Percentiles rank a stretch among this genome's conserved stretches.
phyloP scores from a whole-genome alignment of 1,284 basidiomycete species.

The Malassezia sp. region DNA sequence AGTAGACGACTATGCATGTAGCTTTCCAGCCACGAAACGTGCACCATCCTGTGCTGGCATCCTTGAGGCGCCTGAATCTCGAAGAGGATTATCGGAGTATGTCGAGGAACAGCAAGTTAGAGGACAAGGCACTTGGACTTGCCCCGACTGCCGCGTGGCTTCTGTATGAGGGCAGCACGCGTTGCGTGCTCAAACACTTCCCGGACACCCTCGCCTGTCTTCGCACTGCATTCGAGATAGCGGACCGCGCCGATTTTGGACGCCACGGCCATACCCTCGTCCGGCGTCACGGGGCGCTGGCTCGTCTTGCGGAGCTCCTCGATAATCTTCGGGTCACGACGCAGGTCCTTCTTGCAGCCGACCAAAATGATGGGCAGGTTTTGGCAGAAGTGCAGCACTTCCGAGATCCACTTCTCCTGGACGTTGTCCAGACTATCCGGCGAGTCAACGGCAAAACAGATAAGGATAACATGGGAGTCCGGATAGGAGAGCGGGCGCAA shows the following conservation, averaged over 20 bases:
- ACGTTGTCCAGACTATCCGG: slow-evolving; percentile 88
- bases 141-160: slow-evolving; percentile 47
- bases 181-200: slow-evolving; percentile 87
- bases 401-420: slow-evolving; percentile 93
- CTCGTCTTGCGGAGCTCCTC: slow-evolving; percentile 46
- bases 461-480: slow-evolving; percentile 82
- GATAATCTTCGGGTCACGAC: slow-evolving; percentile 46
- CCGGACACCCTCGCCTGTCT: slow-evolving; percentile 74
- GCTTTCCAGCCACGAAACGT: too few species aligned
- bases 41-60: too few species aligned
- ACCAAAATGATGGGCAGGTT: slow-evolving; percentile 78
- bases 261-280: slow-evolving; percentile 64
- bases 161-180: slow-evolving; percentile 60
- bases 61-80: too few species aligned
- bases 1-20: too few species aligned
- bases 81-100: too few species aligned
- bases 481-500: slow-evolving; percentile 61
- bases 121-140: slow-evolving; percentile 54
- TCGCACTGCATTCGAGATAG: slow-evolving; percentile 83
- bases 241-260: slow-evolving; percentile 77
- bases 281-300: slow-evolving; percentile 43
- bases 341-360: slow-evolving; percentile 64
- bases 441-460: slow-evolving; percentile 84
- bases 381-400: slow-evolving; percentile 83
- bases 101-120: too few species aligned